These are phyloP conservation scores for Pseudopithomyces chartarum DNA, from an alignment of 2,329 filamentous ascomycete species.

Conservation along the genomic window DNA sequence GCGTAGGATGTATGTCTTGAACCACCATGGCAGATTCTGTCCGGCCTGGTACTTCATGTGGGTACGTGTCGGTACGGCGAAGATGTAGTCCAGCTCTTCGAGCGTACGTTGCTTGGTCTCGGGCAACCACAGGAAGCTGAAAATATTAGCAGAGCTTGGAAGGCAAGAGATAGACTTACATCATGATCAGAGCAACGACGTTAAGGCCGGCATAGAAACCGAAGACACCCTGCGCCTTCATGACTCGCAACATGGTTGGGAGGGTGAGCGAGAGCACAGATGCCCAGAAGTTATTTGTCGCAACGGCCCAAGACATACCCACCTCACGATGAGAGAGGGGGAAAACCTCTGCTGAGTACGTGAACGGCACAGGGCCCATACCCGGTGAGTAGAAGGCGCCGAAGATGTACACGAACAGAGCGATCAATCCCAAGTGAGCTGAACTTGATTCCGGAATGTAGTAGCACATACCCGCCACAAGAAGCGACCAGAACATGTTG, in stretches of 20 bases:
- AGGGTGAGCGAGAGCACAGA: slow-evolving; percentile 68
- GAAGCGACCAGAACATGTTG: slow-evolving; percentile 46
- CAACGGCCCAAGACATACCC: slow-evolving; percentile 72
- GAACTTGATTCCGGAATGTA: slow-evolving; percentile 12
- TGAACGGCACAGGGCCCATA: slow-evolving; percentile 27
- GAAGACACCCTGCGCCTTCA: slow-evolving; percentile 61
- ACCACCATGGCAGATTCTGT: slow-evolving; percentile 50
- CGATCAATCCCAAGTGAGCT: slow-evolving; percentile 34
- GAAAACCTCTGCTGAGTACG: slow-evolving; percentile 64
- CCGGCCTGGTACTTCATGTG: slow-evolving; percentile 44
- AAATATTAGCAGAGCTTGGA: slow-evolving; percentile 7
- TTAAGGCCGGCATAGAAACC: slow-evolving; percentile 67
- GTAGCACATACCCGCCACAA: slow-evolving; percentile 16
- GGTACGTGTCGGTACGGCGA: slow-evolving; percentile 50
- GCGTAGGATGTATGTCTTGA: slow-evolving; percentile 51
- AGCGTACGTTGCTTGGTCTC: slow-evolving; percentile 56
- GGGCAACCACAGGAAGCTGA: slow-evolving; percentile 58
- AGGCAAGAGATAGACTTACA: slow-evolving; percentile 38
- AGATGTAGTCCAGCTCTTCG: slow-evolving; percentile 57
- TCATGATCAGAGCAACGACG: slow-evolving; percentile 64
- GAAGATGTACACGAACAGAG: slow-evolving; percentile 54
- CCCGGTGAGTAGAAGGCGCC: slow-evolving; percentile 49
- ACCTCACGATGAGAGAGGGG: slow-evolving; percentile 73
- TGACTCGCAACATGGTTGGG: slow-evolving; percentile 59
- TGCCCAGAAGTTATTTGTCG: slow-evolving; percentile 66